Percentiles rank a stretch among this genome's conserved stretches.
These are phyloP conservation scores for Pythium scleroteichum DNA, from an alignment of 352 stramenopile species.

Conservation along the genomic window DNA sequence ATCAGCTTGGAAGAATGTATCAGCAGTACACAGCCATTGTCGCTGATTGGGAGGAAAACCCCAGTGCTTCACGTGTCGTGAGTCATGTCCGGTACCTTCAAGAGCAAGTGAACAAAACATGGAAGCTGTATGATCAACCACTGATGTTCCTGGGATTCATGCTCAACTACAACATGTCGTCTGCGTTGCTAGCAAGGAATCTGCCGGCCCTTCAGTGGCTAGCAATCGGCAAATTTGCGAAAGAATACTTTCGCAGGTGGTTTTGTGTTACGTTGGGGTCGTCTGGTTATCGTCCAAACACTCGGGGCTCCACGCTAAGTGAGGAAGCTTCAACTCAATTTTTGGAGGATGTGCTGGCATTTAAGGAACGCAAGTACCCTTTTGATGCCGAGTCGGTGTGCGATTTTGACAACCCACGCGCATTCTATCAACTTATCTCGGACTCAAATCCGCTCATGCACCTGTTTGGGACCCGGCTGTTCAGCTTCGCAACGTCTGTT, in stretches of 20 bases:
- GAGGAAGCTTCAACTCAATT: conserved; percentile 67
- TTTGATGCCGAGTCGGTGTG: conserved; percentile 72
- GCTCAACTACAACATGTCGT: conserved; percentile 72
- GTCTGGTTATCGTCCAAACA: not conserved
- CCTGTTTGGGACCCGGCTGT: conserved; percentile 68
- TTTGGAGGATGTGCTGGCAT: conserved; percentile 69
- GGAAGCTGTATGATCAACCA: conserved; percentile 75
- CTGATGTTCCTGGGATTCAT: conserved; percentile 72
- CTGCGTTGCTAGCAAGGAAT: conserved; percentile 45
- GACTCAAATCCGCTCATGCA: conserved; percentile 79
- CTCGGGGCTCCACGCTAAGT: conserved; percentile 32
- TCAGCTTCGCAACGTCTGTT: conserved; percentile 68
- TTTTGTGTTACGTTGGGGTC: conserved; percentile 38
- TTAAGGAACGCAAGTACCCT: conserved; percentile 76
- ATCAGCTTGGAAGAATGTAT: conserved; percentile 79
- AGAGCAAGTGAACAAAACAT: conserved; percentile 62
- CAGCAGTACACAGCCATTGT: conserved; percentile 73
- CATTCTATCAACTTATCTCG: conserved; percentile 78
- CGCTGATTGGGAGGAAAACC: conserved; percentile 68
- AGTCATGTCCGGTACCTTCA: conserved; percentile 64
- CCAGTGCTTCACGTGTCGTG: conserved; percentile 40
- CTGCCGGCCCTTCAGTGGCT: conserved; percentile 69
- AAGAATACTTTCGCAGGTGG: conserved; percentile 74
- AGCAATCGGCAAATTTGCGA: conserved; percentile 72
- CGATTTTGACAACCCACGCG: conserved; percentile 74